Base-by-base conservation (phyloP, 2,329 filamentous ascomycete genomes). In the Myriosclerotinia curreyana region DNA sequence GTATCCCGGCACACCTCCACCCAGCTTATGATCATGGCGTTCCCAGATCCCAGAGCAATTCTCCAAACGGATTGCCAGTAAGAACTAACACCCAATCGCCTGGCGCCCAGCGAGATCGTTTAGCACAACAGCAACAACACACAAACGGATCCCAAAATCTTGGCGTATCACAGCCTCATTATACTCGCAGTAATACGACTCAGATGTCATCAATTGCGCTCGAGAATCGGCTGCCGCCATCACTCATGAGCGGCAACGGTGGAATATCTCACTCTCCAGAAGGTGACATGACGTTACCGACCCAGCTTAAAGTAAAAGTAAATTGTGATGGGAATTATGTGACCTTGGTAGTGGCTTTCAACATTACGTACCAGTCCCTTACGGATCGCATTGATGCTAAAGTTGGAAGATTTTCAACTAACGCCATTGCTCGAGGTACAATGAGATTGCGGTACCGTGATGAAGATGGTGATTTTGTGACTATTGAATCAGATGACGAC, bases 311-410 rank as follows among this genome's bases (percentile, higher is more conserved):
- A 78, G 93, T 97, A 59, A 96, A 96, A 75, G 92, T 99, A 64
- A 94, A 94, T 73, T 96, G 91, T 74, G 91, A 95, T 65, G 89
- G 90, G 54, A 95, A 93, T 74, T 96, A 96, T 70, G 89, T 97
- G 65, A 97, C 94, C 0, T 83, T 99, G n/a, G 94, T 99, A 14
- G 96, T 96, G 50, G 90, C 92, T 40, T 96, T 92, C 77, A 96
- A 96, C 75, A 98, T 98, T 72, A 89, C 91, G 49, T 98, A 96
- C 77, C 91, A 95, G 69, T 95, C 91, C 31, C 82, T 99, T 63
- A 92, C 95, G 68, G 95, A 98, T 74, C 90, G 95, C 14, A 97
- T 99, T 71, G 95, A 99, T 74, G 92, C 92, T 36, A 99, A 99
- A 76, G 84, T 99, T 65, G 90, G 90, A 66, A 87, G 91, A 63